Conservation (phyloP, 129 eudicot genomes). For the Scalesia atractyloides region DNA sequence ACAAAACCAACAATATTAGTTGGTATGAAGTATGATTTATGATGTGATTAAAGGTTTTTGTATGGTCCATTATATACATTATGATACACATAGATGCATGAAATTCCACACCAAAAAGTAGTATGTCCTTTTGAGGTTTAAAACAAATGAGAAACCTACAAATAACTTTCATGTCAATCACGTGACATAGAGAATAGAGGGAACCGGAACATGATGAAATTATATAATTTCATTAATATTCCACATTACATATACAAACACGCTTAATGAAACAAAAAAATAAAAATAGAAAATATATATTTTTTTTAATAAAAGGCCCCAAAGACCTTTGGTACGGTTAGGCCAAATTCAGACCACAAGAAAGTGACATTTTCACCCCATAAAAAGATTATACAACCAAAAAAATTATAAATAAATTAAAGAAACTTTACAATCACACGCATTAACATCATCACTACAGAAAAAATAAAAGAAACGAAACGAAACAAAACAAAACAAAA, state of each 20-base stretch:
- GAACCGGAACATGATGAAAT: constrained; percentile 25
- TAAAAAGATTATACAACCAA: not conserved
- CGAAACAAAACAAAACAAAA: constrained; percentile 2
- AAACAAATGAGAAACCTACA: constrained; percentile 62
- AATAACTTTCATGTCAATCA: constrained; percentile 50
- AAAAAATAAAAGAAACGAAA: no score
- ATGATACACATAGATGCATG: constrained; percentile 19
- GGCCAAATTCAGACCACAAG: constrained; percentile 58
- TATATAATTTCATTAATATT: constrained; percentile 29
- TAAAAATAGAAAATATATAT: not conserved
- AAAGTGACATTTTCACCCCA: constrained; percentile 30
- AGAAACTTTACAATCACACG: constrained; percentile 27
- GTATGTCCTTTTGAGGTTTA: constrained; percentile 22
- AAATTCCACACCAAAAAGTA: constrained; percentile 20
- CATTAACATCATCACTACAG: constrained; percentile 38
- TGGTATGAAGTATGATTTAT: no score
- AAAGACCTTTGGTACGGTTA: constrained; percentile 55
- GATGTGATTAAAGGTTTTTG: constrained; percentile 12
- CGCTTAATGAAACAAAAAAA: constrained; percentile 32
- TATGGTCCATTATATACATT: constrained; percentile 11
- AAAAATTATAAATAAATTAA: not conserved
- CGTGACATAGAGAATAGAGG: constrained; percentile 49
- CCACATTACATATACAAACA: constrained; percentile 52
- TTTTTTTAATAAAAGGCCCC: constrained; percentile 49
- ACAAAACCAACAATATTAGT: no score